These are phyloP conservation scores for Aspergillus fructus DNA, from an alignment of 2,329 filamentous ascomycete species.

Conservation along the genomic window DNA sequence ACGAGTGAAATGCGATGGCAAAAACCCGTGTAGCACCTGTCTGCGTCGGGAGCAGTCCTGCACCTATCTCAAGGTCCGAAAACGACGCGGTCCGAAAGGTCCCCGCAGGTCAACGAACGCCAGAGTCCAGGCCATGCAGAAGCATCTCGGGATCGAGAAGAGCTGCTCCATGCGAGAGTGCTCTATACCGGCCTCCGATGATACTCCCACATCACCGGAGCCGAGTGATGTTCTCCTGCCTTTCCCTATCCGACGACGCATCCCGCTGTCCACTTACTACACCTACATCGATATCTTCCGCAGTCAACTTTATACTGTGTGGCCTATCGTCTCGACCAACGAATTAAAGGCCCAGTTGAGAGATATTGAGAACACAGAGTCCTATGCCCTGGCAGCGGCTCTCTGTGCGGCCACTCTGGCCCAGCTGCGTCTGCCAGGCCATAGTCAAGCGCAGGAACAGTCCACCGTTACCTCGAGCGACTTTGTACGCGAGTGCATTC, in stretches of 20 bases:
- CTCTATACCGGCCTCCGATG: constrained; percentile 1
- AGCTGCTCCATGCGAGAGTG: constrained; percentile 5
- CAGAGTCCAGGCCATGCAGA: constrained; percentile 9
- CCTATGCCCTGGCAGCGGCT: constrained; percentile 7
- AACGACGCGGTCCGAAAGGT: constrained; percentile 11
- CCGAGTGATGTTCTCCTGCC: neutral
- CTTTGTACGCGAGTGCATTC: constrained; percentile 9
- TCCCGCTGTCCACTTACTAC: constrained; percentile 8
- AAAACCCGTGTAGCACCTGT: constrained; percentile 11
- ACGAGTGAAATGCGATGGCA: constrained; percentile 11
- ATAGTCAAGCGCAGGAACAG: neutral
- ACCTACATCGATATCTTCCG: constrained; percentile 12
- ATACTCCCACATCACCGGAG: neutral
- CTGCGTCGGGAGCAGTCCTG: constrained; percentile 7
- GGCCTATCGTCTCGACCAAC: constrained; percentile 11
- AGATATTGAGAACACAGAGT: neutral
- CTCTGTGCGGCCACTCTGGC: constrained; percentile 11
- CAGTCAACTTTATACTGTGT: constrained; percentile 9
- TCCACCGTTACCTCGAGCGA: neutral
- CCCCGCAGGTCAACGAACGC: constrained; percentile 5
- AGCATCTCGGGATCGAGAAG: constrained; percentile 2
- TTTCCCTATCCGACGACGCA: neutral
- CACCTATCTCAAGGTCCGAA: constrained; percentile 11
- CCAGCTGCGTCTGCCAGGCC: constrained; percentile 5
- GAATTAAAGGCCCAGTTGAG: neutral